Evolutionary conservation across 257 asterid genomes (phyloP).

Genomic region (Galeopsis tetrahit): DNA sequence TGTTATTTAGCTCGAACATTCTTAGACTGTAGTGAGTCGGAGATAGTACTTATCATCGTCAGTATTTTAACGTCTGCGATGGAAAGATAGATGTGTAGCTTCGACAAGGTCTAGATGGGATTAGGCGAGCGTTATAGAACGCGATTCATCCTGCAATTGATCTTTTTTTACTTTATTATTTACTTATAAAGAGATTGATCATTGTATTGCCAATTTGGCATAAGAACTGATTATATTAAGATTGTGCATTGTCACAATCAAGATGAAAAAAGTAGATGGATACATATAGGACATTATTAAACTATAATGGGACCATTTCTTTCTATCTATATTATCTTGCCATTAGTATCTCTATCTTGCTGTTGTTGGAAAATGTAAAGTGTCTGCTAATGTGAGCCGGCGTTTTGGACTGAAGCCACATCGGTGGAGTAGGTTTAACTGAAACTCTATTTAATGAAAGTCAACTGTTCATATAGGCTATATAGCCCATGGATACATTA

Average conservation of each 20-base stretch:
- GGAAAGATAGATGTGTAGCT: no score
- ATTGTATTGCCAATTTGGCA: background rate
- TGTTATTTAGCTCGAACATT: no score
- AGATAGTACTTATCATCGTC: no score
- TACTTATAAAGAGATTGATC: background rate
- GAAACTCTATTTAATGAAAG: slow-evolving; percentile 39
- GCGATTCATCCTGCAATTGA: no score
- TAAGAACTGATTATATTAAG: background rate
- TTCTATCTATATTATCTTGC: background rate
- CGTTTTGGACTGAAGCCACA: slow-evolving; percentile 31
- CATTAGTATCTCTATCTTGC: slow-evolving; percentile 16
- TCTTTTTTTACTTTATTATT: background rate
- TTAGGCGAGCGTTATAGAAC: background rate
- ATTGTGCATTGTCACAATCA: slow-evolving; percentile 34
- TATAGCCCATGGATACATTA: slow-evolving; percentile 27
- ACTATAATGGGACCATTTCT: slow-evolving; percentile 27
- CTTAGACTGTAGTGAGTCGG: no score
- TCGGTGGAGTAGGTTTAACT: slow-evolving; percentile 70
- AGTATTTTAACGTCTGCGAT: no score
- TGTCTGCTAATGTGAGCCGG: slow-evolving; percentile 37
- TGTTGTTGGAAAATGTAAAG: slow-evolving; percentile 13
- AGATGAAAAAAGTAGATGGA: slow-evolving; percentile 18
- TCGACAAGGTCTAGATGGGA: no score
- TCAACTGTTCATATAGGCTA: slow-evolving; percentile 55
- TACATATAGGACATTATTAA: slow-evolving; percentile 1